Conservation (phyloP, 148 eudicot species). For the Cornus controversa region DNA sequence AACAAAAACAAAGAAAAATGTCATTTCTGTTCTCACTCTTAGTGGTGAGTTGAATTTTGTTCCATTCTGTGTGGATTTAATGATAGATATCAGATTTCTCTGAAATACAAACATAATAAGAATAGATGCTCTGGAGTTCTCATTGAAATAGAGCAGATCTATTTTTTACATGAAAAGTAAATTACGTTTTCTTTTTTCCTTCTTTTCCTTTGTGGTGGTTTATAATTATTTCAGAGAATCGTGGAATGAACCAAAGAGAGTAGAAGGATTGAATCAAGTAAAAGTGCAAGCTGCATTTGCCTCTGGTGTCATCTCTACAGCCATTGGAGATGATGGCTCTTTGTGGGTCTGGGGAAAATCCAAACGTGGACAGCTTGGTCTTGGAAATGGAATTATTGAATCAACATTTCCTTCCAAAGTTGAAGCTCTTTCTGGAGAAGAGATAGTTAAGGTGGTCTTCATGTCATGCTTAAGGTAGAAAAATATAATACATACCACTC, state of each 20-base stretch:
- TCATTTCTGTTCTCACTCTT: not conserved
- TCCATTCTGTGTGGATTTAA: not conserved
- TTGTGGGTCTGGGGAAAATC: conserved; percentile 99
- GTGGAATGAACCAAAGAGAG: conserved; percentile 78
- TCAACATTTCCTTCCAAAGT: conserved; percentile 68
- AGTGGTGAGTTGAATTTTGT: not conserved
- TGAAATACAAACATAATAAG: not conserved
- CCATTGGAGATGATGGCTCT: conserved; percentile 82
- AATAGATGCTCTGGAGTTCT: not conserved
- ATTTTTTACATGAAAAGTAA: not conserved
- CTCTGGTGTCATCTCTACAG: conserved; percentile 87
- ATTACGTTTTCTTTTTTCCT: not conserved
- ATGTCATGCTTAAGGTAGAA: conserved; percentile 48
- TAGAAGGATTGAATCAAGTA: conserved; percentile 63
- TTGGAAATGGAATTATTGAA: conserved; percentile 66
- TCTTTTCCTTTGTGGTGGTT: not conserved
- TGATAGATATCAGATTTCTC: not conserved
- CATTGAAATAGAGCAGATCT: not conserved
- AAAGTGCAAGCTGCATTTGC: conserved; percentile 75
- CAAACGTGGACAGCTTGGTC: conserved; percentile 96
- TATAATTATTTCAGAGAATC: conserved; percentile 60
- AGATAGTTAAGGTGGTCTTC: conserved; percentile 75
- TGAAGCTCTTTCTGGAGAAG: conserved; percentile 68
- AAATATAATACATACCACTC: not conserved
- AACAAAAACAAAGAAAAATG: not conserved